Conservation (phyloP, 2,329 filamentous ascomycete genomes). For the Periconia digitata region DNA sequence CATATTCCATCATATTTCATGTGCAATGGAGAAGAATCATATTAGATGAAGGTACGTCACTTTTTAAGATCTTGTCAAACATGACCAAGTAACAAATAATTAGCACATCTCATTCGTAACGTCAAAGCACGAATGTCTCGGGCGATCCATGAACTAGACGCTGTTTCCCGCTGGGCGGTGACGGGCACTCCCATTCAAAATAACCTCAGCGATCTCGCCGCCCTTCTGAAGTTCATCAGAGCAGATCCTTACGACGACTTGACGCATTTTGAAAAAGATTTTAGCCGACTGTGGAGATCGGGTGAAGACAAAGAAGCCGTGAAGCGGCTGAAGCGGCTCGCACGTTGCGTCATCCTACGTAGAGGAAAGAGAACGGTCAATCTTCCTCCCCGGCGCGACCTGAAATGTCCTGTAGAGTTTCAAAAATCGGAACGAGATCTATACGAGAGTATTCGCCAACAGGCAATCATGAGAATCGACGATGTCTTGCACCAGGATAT, state of each 20-base stretch:
- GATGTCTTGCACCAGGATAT: conserved; percentile 31
- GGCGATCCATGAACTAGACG: conserved; percentile 27
- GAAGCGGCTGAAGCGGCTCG: conserved; percentile 44
- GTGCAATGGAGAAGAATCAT: conserved; percentile 45
- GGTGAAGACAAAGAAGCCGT: conserved; percentile 42
- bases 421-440: conserved; percentile 35
- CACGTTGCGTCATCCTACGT: conserved; percentile 44
- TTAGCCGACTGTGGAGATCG: conserved; percentile 44
- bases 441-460: conserved; percentile 35
- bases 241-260: conserved; percentile 46
- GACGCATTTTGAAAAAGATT: conserved; percentile 44
- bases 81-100: background rate
- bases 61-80: background rate
- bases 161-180: conserved; percentile 48
- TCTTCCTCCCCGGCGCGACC: conserved; percentile 43
- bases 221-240: conserved; percentile 49
- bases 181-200: conserved; percentile 57
- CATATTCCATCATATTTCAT: conserved; percentile 20
- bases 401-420: conserved; percentile 41
- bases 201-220: conserved; percentile 45
- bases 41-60: conserved; percentile 51
- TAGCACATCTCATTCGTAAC: conserved; percentile 49
- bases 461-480: conserved; percentile 19
- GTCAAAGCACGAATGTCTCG: conserved; percentile 31
- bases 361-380: conserved; percentile 44